Base-by-base conservation (phyloP, 2,329 filamentous ascomycete genomes). In the Fusarium graminum region DNA sequence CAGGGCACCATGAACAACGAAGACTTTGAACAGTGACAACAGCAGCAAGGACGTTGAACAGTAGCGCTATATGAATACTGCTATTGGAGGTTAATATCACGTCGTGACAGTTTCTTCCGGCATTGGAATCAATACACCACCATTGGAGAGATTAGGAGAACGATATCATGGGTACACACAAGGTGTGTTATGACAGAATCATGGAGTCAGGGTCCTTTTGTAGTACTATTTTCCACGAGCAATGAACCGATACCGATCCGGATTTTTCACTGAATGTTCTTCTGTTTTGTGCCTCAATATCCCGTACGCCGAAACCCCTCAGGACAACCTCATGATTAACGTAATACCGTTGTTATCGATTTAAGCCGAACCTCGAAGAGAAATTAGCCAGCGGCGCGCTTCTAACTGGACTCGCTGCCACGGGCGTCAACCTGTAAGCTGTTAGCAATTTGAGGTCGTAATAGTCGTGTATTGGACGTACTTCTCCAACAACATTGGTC, bases 401-500 rank as follows among this genome's bases (percentile, higher is more conserved):
- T 71, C 86, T 86, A 52, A 80, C 81, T 14, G 88, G 82, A 59
- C 81, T 85, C 70, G 88, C 86, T 11, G 90, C 81, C 3, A 86
- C 84, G 44, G 87, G 83, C 17, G 89, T 91, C 64, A 93, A 84
- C 73, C 89, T 91, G 72, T 36, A 80, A 63, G 42, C 43, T 34
- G 47, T 59, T 19, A 69, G 57, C n/a, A 41, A 32, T 25, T 11
- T 22, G 34, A 19, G 46, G 19, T 13, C 16, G 7, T n/a, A 6
- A 19, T 16, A 5, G 6, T 19, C 10, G 10, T 22, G 22, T 13
- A 10, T 40, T n/a, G 7, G 25, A 72, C 84, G 68, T 85, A 92
- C 91, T 99, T 99, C 80, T 98, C 94, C n/a, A 99, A 79, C 63
- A 99, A 77, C 39, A 92, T 83, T 0, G 94, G 93, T 0, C 94